A percentile compares a stretch with the other conserved stretches of the same genome.
Conservation (phyloP, 2,329 filamentous ascomycete species). For the Alternaria triticimaculans region DNA sequence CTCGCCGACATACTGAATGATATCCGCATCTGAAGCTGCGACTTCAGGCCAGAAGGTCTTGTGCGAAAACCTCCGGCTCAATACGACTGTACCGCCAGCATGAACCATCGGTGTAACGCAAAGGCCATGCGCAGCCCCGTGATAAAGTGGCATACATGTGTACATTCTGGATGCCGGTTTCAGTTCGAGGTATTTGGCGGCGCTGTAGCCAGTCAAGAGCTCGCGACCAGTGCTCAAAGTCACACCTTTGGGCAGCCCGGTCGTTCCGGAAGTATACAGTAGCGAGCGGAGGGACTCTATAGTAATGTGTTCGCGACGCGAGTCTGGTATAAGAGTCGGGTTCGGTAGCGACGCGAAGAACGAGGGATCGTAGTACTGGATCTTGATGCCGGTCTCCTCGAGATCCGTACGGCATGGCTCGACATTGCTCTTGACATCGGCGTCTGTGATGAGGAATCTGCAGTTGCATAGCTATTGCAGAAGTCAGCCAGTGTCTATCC, state of each 20-base stretch:
- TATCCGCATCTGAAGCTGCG: constrained; percentile 34
- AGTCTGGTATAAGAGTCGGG: constrained; percentile 30
- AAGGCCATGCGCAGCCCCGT: constrained; percentile 42
- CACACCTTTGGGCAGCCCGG: constrained; percentile 45
- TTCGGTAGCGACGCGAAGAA: constrained; percentile 33
- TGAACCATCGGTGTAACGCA: constrained; percentile 39
- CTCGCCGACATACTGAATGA: constrained; percentile 50
- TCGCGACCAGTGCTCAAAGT: constrained; percentile 36
- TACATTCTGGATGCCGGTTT: constrained; percentile 41
- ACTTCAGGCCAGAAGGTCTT: constrained; percentile 50
- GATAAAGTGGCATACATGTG: constrained; percentile 50
- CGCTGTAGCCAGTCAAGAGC: constrained; percentile 30
- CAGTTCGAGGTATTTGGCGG: constrained; percentile 35
- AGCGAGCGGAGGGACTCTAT: constrained; percentile 38
- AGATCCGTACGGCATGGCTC: constrained; percentile 35
- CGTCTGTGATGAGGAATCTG: constrained; percentile 54
- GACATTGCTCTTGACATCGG: constrained; percentile 58
- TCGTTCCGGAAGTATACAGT: constrained; percentile 48
- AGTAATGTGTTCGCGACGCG: constrained; percentile 28
- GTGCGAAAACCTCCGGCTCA: constrained; percentile 43
- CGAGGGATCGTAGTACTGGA: constrained; percentile 39
- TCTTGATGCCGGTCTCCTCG: constrained; percentile 28
- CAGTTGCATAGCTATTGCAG: constrained; percentile 55
- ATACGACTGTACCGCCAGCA: constrained; percentile 40
- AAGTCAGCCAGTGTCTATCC: constrained; percentile 52